Percentiles rank a stretch among this genome's conserved stretches.
Conservation (phyloP, 768 basidiomycete genomes). For the Boletus coccyginus region DNA sequence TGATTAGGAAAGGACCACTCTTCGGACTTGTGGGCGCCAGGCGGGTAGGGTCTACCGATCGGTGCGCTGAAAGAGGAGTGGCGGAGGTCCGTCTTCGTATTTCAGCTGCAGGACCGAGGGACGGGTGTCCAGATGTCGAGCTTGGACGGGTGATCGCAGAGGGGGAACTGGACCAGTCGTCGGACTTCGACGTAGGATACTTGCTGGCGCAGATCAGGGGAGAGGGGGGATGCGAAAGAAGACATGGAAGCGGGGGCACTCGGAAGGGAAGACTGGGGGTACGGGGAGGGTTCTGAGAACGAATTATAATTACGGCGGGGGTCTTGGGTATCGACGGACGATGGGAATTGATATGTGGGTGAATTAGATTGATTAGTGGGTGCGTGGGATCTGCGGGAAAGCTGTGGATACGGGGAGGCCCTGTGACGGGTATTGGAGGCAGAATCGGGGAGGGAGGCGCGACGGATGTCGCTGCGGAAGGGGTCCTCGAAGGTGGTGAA, state of each 20-base stretch:
- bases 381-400: constrained; percentile 46
- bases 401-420: constrained; percentile 55
- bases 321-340: constrained; percentile 38
- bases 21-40: constrained; percentile 54
- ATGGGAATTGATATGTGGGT: constrained; percentile 58
- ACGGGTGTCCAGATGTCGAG: constrained; percentile 61
- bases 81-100: constrained; percentile 69
- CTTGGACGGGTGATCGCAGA: constrained; percentile 64
- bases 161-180: constrained; percentile 54
- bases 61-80: constrained; percentile 64
- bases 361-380: constrained; percentile 34
- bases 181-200: constrained; percentile 43
- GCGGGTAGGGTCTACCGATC: constrained; percentile 47
- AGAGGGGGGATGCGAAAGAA: constrained; percentile 45
- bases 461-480: constrained; percentile 51
- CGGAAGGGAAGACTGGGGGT: constrained; percentile 48
- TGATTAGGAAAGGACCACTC: constrained; percentile 68
- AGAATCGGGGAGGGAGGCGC: constrained; percentile 61
- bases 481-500: constrained; percentile 67
- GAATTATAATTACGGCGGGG: constrained; percentile 27
- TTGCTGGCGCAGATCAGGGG: constrained; percentile 46
- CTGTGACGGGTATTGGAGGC: constrained; percentile 42
- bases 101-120: constrained; percentile 50
- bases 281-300: constrained; percentile 43
- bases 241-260: constrained; percentile 54